These are phyloP conservation scores for Pestalotiopsis sp. DNA, from an alignment of 2,329 filamentous ascomycete genomes.

Conservation along the genomic window DNA sequence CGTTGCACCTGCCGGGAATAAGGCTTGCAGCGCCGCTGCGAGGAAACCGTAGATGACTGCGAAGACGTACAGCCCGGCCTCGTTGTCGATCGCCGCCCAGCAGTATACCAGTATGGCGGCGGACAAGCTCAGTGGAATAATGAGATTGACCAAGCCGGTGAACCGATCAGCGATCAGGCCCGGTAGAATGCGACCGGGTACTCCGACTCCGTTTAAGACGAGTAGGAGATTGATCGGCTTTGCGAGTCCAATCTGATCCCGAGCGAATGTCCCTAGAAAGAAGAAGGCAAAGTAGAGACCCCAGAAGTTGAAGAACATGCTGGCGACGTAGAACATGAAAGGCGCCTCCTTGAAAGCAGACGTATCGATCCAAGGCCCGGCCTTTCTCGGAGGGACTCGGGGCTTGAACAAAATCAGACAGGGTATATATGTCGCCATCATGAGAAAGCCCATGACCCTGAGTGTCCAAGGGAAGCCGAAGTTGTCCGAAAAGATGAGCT, in stretches of 20 bases:
- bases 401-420: constrained; percentile 31
- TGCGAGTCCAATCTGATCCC: constrained; percentile 39
- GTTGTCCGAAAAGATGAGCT: constrained; percentile 40
- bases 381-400: constrained; percentile 33
- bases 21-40: constrained; percentile 16
- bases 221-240: constrained; percentile 44
- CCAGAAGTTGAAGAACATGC: constrained; percentile 41
- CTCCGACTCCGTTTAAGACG: constrained; percentile 46
- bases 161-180: constrained; percentile 46
- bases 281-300: constrained; percentile 51
- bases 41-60: constrained; percentile 13
- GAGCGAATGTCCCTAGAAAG: constrained; percentile 44
- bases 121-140: constrained; percentile 39
- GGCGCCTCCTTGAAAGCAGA: constrained; percentile 38
- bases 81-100: constrained; percentile 27
- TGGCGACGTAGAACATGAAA: constrained; percentile 38
- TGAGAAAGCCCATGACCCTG: constrained; percentile 42
- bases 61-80: constrained; percentile 26
- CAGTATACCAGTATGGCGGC: constrained; percentile 27
- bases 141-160: constrained; percentile 52
- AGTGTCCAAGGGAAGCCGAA: constrained; percentile 48
- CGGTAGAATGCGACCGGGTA: constrained; percentile 46
- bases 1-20: constrained; percentile 14
- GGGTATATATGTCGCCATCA: constrained; percentile 35
- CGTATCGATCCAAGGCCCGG: constrained; percentile 34